A percentile compares a stretch with the other conserved stretches of the same genome.
phyloP scores from a whole-genome alignment of 2,329 filamentous ascomycete genomes.

The Alternaria sp. region DNA sequence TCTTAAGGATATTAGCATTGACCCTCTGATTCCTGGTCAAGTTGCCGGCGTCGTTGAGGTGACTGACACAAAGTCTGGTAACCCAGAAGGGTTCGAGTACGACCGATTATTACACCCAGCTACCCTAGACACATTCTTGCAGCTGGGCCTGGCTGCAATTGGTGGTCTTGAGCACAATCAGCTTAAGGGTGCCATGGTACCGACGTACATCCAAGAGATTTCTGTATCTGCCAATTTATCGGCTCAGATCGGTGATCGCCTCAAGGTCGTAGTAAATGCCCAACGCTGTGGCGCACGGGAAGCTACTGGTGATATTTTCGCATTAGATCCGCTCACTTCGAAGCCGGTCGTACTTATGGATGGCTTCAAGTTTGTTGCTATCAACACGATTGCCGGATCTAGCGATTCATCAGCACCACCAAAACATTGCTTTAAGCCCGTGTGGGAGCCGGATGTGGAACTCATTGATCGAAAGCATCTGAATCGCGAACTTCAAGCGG shows the following conservation, averaged over 20 bases:
- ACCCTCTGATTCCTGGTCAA: background rate
- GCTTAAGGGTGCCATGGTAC: constrained; percentile 21
- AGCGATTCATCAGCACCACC: background rate
- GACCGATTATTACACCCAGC: constrained; percentile 30
- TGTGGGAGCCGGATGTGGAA: constrained; percentile 26
- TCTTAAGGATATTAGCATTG: constrained; percentile 10
- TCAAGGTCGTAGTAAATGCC: constrained; percentile 18
- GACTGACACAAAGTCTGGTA: constrained; percentile 16
- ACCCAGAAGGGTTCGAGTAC: constrained; percentile 26
- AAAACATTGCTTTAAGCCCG: constrained; percentile 21
- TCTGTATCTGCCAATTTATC: constrained; percentile 18
- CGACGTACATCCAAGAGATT: constrained; percentile 23
- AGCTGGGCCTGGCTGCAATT: constrained; percentile 19
- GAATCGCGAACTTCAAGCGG: constrained; percentile 19
- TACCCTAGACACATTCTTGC: constrained; percentile 29
- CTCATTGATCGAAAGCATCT: constrained; percentile 17
- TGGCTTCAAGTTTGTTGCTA: constrained; percentile 26
- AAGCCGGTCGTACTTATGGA: constrained; percentile 23
- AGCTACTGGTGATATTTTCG: constrained; percentile 19
- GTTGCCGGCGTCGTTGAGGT: constrained; percentile 22
- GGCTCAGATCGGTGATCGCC: constrained; percentile 17
- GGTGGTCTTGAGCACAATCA: constrained; percentile 12
- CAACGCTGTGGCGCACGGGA: constrained; percentile 11
- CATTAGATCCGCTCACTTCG: constrained; percentile 16
- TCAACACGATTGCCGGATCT: constrained; percentile 6